Evolutionary conservation across 129 eudicot genomes (phyloP).

Genomic region (Escallonia rubra): DNA sequence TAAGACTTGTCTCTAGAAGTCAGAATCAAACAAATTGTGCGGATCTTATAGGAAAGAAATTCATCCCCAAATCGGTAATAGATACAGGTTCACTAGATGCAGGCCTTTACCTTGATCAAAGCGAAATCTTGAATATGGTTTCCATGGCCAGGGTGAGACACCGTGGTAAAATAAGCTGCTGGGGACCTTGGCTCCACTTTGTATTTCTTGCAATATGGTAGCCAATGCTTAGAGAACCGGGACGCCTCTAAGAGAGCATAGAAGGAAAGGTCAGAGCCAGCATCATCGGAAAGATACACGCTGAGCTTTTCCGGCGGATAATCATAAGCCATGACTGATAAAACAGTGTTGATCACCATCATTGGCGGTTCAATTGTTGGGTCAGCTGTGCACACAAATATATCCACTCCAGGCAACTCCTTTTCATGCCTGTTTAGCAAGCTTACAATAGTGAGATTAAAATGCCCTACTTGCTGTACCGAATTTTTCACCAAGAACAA

Average conservation of each 20-base stretch:
- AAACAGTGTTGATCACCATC: constrained; percentile 74
- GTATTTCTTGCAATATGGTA: constrained; percentile 67
- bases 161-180: constrained; percentile 48
- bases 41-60: too few species aligned
- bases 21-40: too few species aligned
- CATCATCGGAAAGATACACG: constrained; percentile 82
- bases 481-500: too few species aligned
- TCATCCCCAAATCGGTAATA: background rate
- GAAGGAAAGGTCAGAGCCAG: constrained; percentile 66
- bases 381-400: constrained; percentile 85
- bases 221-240: constrained; percentile 57
- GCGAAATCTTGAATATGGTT: constrained; percentile 29
- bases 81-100: background rate
- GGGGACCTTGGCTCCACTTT: constrained; percentile 65
- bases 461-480: too few species aligned
- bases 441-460: too few species aligned
- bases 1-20: too few species aligned
- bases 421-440: constrained; percentile 38
- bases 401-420: constrained; percentile 52
- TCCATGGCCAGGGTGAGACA: constrained; percentile 11
- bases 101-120: constrained; percentile 32
- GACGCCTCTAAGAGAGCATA: constrained; percentile 70
- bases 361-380: constrained; percentile 75
- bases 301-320: constrained; percentile 67
- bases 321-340: constrained; percentile 78